These are phyloP conservation scores for Didymella pomorum DNA, from an alignment of 2,329 filamentous ascomycete genomes.

Conservation along the genomic window DNA sequence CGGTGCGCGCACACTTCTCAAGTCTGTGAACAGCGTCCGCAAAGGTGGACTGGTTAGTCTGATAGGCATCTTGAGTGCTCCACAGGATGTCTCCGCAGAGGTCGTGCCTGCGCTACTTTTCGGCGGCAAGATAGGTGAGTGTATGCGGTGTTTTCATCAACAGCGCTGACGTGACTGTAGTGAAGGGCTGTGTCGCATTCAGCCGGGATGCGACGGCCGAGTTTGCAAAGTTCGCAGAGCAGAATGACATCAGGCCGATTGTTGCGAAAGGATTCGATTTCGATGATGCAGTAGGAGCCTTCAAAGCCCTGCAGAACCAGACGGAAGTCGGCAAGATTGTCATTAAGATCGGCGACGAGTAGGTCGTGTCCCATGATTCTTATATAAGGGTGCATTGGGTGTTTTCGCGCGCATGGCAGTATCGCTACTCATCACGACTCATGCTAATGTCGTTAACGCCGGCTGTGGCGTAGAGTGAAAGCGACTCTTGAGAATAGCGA, in stretches of 20 bases:
- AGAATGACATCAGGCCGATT: conserved; percentile 31
- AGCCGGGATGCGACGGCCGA: conserved; percentile 29
- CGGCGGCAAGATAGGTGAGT: conserved; percentile 30
- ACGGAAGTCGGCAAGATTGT: conserved; percentile 36
- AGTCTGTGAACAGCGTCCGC: conserved; percentile 57
- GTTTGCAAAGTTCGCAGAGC: conserved; percentile 30
- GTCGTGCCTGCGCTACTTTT: conserved; percentile 27
- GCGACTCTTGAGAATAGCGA: no score
- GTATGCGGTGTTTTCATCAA: background rate
- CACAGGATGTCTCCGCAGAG: conserved; percentile 17
- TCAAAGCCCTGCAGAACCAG: conserved; percentile 29
- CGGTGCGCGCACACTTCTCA: conserved; percentile 53
- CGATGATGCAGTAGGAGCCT: conserved; percentile 27
- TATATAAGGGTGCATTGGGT: no score
- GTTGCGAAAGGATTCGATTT: conserved; percentile 31
- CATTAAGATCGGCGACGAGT: conserved; percentile 1
- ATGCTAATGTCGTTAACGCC: no score
- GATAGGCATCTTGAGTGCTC: conserved; percentile 53
- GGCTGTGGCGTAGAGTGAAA: no score
- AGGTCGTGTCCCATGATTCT: background rate
- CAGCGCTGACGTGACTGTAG: conserved; percentile 17
- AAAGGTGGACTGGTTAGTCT: conserved; percentile 57
- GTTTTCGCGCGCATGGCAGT: no score
- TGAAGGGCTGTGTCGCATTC: conserved; percentile 31
- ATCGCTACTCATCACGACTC: no score